Evolutionary conservation across 2,329 filamentous ascomycete species (phyloP), one percentile per base, ranked within the genome.

Genomic region (Aspergillus sp.): DNA sequence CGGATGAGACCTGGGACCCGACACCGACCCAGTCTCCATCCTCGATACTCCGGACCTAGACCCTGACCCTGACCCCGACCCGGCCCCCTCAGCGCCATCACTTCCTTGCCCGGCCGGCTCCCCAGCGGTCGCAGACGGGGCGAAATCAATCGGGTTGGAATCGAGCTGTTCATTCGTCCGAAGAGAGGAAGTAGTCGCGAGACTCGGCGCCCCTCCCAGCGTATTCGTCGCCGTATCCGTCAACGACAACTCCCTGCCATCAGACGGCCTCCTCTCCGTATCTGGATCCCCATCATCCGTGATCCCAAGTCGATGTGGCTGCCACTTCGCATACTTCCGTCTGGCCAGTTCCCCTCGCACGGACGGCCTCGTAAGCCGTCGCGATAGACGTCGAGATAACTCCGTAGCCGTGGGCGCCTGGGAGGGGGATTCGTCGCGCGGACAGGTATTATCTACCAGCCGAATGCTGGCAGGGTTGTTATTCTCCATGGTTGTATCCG

Each of bases 231-330:
- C 61, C 11, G 61, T 65, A 32, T 60, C 52, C 18, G 62, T 60
- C 31, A 50, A 42, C 6, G 57, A 55, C 39, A 60, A 32, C 11
- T 54, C 45, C 20, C 62, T 59, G 36, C 61, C 64, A 9, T 58
- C 42, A 2, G 47, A 57, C 16, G 60, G 54, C 10, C 39, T 47
- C 56, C 54, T 54, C 59, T 65, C 50, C 54, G 50, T 16, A 20
- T 56, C 55, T 11, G 57, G 52, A 29, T 59, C 56, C 3, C 61
- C 63, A 26, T 63, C 57, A 11, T 71, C 66, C 3, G 69, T 54
- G 7, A 73, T 81, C 62, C 83, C 84, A 58, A 87, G 82, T 78
- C 84, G 71, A 71, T 87, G 70, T 73, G 87, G 71, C 78, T 81
- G 78, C 73, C 76, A 82, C 70, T 80, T 81, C 18, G 77, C 76